These are phyloP conservation scores for Mycena vulgaris DNA, from an alignment of 768 basidiomycete species.

Conservation along the genomic window DNA sequence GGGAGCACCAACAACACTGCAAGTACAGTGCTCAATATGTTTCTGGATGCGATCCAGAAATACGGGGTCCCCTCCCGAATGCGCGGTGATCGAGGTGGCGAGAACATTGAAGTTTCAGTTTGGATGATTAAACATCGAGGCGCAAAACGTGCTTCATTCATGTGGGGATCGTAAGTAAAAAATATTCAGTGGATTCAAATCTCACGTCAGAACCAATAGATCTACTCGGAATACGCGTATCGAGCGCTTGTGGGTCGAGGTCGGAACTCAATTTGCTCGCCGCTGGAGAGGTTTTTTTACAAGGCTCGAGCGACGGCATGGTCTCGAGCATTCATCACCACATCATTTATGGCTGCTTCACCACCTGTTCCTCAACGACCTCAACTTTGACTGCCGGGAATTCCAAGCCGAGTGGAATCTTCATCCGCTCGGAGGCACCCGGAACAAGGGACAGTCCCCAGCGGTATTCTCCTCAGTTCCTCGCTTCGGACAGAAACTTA, in stretches of 20 bases:
- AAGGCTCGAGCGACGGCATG: neutral
- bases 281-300: neutral
- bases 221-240: neutral
- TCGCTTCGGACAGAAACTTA: neutral
- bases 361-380: conserved; percentile 46
- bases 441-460: neutral
- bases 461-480: neutral
- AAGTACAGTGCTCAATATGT: conserved; percentile 30
- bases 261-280: neutral
- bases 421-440: conserved; percentile 31
- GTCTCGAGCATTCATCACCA: neutral
- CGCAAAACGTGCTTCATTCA: conserved; percentile 36
- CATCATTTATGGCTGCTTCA: neutral
- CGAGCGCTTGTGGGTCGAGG: neutral
- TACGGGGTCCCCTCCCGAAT: conserved; percentile 27
- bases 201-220: neutral
- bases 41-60: conserved; percentile 28
- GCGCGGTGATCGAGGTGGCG: conserved; percentile 43
- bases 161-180: neutral
- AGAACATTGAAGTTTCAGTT: conserved; percentile 45
- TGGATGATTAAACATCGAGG: conserved; percentile 48
- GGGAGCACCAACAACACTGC: conserved; percentile 37
- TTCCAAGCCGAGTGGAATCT: conserved; percentile 52
- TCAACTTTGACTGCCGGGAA: conserved; percentile 46
- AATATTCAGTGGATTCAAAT: neutral